Base-by-base conservation (phyloP, 257 asterid species). In the Nicotiana paniculata region DNA sequence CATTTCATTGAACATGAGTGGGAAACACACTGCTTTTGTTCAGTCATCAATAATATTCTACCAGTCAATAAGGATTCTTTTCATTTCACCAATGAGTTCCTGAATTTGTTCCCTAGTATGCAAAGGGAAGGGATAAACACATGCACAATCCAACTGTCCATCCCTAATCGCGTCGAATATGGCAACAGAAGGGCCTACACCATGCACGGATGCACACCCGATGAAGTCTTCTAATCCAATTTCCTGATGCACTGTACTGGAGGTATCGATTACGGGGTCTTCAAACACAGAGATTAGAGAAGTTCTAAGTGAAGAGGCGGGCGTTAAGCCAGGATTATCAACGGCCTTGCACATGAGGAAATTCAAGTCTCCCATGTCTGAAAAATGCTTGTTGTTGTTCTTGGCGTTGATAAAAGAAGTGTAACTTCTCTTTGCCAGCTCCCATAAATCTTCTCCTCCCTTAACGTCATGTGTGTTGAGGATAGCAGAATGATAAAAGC, bases 401-500 rank as follows among this genome's bases (percentile, higher is more conserved):
- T 93, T 93, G 10, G 98, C 90, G n/a, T 83, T 88, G 24, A 46
- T 32, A 17, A 91, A 86, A 64, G 98, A 88, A 1, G 83, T 81
- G 85, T 91, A 91, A 48, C 91, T 82, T 85, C 93, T 89, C 39
- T 84, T 89, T 3, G 97, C 95, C 62, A 94, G 82, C 4, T 90
- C 97, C 98, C 97, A 94, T 79, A 93, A 53, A 16, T 83, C 78
- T 33, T 95, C 97, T 37, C 88, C 93, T 28, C 90, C 95, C 33
- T 86, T 84, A 1, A 93, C 67, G 67, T 90, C 95, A 32, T 94
- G 97, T 8, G 93, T 90, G 89, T 93, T 93, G 24, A 96, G 80
- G 79, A 96, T 89, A n/a, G 97, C 99, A 8, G 99, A 92, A 87
- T 93, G 95, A 80, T 92, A 96, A 80, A 94, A 96, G 5, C 99